Evolutionary conservation across 768 basidiomycete species (phyloP).

Genomic region (Polyporus arcularius): DNA sequence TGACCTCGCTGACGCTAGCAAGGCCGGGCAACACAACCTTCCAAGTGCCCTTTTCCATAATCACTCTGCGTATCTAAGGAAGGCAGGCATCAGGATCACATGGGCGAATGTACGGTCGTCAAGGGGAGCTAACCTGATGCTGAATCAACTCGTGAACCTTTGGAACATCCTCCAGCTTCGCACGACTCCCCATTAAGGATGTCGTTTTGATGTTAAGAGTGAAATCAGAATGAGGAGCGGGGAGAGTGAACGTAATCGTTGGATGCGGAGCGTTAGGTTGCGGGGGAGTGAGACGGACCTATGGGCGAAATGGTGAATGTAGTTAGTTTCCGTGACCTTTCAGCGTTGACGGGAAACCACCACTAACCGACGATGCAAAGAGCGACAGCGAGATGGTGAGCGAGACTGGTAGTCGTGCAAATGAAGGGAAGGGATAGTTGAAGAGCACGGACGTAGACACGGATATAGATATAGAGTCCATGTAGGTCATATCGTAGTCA

Average conservation of each 20-base stretch:
- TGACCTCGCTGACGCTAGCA: constrained; percentile 35
- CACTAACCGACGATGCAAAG: constrained; percentile 66
- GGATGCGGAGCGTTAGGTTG: constrained; percentile 52
- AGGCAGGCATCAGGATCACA: constrained; percentile 25
- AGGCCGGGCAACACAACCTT: constrained; percentile 70
- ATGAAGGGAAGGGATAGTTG: constrained; percentile 82
- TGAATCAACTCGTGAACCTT: constrained; percentile 95
- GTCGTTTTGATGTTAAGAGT: constrained; percentile 84
- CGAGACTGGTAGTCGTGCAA: constrained; percentile 81
- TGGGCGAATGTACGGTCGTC: constrained; percentile 24
- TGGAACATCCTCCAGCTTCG: constrained; percentile 96
- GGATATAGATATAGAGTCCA: constrained; percentile 81
- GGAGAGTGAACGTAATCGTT: constrained; percentile 68
- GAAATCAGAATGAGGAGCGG: constrained; percentile 66
- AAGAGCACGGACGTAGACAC: constrained; percentile 81
- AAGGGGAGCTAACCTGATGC: constrained; percentile 61
- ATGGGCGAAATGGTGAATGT: not conserved
- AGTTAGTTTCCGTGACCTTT: constrained; percentile 1
- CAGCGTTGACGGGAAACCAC: not conserved
- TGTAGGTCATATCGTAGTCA: constrained; percentile 83
- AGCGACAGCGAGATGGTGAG: constrained; percentile 76
- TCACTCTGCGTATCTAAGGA: constrained; percentile 29
- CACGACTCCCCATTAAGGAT: constrained; percentile 92
- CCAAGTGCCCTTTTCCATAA: constrained; percentile 55
- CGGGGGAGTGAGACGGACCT: constrained; percentile 72